Evolutionary conservation across 805 yeast genomes (phyloP), one percentile per base, ranked within the genome.

Genomic region (Lachancea quebecensis): DNA sequence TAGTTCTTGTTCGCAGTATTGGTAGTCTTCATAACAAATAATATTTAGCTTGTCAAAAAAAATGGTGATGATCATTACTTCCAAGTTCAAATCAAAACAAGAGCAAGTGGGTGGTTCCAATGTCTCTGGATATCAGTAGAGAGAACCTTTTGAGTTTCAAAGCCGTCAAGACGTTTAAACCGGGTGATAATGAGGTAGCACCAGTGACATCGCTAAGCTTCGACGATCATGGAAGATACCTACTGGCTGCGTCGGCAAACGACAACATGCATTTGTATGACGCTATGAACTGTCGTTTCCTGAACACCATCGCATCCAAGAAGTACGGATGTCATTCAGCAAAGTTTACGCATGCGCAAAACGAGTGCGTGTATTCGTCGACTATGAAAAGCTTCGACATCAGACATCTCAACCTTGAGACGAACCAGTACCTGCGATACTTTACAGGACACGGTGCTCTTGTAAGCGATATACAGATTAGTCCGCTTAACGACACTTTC

Each of bases 281-380:
- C 65, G 69, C 75, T n/a, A 69, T 76, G 15, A 67, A 75, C 30
- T 97, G 96, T 5, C 71, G 74, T 44, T 84, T 80, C 50, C 56
- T 73, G 37, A 85, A 82, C 54, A 78, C 88, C 3, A 74, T 86
- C 8, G 82, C 78, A 48, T 82, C 93, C 27, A 90, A 89, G 66
- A 93, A 93, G 59, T 93, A 93, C 56, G 99, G 99, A 1, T 85
- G 89, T 46, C 89, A 87, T 57, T 66, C 86, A 33, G 96, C 96
- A 2, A 72, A 79, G 38, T 93, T 93, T 62, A 81, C 96, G 1
- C 95, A 84, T 57, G 73, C 76, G 36, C 81, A 79, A 38, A 72
- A 76, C 46, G 80, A 81, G 54, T 82, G 93, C 56, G 71, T 91
- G 12, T 86, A 85, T 59, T 89, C 95, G 1, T 85, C 96, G 4